Conservation (phyloP, 179 eudicot genomes). For the Actinidia polygama region DNA sequence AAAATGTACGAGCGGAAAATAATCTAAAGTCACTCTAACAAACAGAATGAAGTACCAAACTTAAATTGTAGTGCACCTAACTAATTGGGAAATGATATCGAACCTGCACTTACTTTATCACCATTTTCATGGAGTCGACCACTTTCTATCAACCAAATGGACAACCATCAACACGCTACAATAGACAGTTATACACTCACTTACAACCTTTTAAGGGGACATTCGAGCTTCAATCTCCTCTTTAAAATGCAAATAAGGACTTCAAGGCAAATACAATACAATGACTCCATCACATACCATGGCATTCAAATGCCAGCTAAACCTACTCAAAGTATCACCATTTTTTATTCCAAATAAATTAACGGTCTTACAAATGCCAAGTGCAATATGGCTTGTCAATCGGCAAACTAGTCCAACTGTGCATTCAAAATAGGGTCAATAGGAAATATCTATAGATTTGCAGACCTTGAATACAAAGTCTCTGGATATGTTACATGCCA, state of each 20-base stretch:
- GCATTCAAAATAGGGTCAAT: background rate
- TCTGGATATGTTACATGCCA: background rate
- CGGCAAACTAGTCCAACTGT: background rate
- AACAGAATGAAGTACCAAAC: too few species aligned
- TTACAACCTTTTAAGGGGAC: background rate
- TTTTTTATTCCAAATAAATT: background rate
- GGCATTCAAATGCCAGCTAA: too few species aligned
- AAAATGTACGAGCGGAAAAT: too few species aligned
- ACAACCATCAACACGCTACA: background rate
- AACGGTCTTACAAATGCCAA: background rate
- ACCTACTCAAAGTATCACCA: background rate
- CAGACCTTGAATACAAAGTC: background rate
- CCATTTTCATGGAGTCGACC: background rate
- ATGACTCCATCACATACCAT: too few species aligned
- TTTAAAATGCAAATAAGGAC: background rate
- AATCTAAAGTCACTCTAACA: too few species aligned
- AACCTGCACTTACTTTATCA: too few species aligned
- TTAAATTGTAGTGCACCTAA: too few species aligned
- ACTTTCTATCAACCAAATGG: background rate
- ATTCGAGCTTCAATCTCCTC: slow-evolving; percentile 12
- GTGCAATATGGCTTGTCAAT: background rate
- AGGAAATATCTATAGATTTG: background rate
- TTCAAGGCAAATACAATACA: background rate
- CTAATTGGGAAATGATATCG: too few species aligned
- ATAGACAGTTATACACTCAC: background rate